Evolutionary conservation across 108 stramenopile species (phyloP).

Genomic region (Mayamaea pseudoterrestris): DNA sequence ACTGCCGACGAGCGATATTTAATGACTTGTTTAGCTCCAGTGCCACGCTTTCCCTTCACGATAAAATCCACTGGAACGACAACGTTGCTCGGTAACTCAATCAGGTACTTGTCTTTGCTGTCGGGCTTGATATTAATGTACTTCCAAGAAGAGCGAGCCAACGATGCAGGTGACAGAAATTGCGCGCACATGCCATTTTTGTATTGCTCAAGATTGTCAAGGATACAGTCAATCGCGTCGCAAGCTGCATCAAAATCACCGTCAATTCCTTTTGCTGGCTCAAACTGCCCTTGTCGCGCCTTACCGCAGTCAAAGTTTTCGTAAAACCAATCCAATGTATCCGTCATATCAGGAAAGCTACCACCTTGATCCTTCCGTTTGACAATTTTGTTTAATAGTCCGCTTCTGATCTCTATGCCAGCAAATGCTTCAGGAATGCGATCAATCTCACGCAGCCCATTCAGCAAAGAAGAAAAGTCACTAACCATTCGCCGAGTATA

Average conservation of each 20-base stretch:
- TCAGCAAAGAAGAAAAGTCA: slow-evolving; percentile 70
- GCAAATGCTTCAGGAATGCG: slow-evolving; percentile 73
- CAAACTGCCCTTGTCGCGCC: slow-evolving; percentile 78
- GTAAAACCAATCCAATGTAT: slow-evolving; percentile 81
- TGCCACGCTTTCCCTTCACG: slow-evolving; percentile 81
- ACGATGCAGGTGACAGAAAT: slow-evolving; percentile 26
- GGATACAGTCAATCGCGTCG: slow-evolving; percentile 57
- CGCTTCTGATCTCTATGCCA: slow-evolving; percentile 46
- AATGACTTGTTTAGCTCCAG: slow-evolving; percentile 75
- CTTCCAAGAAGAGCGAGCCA: slow-evolving; percentile 51
- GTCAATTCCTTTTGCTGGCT: slow-evolving; percentile 82
- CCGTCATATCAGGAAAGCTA: slow-evolving; percentile 76
- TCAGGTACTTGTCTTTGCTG: slow-evolving; percentile 92
- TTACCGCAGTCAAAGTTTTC: slow-evolving; percentile 86
- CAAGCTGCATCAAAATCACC: slow-evolving; percentile 85
- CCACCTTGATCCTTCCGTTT: slow-evolving; percentile 61
- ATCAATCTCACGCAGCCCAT: slow-evolving; percentile 51
- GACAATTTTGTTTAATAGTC: slow-evolving; percentile 63
- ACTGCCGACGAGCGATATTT: slow-evolving; percentile 82
- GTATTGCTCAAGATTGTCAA: slow-evolving; percentile 68
- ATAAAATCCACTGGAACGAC: slow-evolving; percentile 78
- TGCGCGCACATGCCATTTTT: slow-evolving; percentile 63
- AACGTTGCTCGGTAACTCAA: slow-evolving; percentile 71
- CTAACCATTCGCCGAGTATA: slow-evolving; percentile 92
- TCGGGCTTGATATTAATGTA: slow-evolving; percentile 80